phyloP scores from a whole-genome alignment of 139 green algal species.

The Haematococcus lacustris region DNA sequence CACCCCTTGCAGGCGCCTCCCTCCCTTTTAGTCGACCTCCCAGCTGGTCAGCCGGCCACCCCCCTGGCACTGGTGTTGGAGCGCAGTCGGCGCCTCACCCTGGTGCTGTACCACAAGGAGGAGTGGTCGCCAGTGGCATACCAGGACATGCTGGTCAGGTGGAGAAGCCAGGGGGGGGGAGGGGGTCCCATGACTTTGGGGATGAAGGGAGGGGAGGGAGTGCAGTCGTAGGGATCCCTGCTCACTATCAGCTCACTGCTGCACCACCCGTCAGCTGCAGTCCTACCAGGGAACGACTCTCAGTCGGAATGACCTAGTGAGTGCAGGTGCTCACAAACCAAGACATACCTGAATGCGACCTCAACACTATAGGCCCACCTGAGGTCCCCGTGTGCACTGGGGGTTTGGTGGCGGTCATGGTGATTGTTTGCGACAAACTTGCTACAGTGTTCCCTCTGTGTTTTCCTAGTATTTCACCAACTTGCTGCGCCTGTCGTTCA shows the following conservation, averaged over 20 bases:
- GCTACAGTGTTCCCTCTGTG: neutral
- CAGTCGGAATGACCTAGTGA: neutral
- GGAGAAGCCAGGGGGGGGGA: too few species aligned
- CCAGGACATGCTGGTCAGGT: neutral
- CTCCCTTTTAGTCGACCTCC: conserved; percentile 10
- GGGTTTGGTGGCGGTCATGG: neutral
- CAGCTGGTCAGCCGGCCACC: neutral
- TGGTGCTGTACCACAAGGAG: conserved; percentile 71
- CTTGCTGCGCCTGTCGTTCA: neutral
- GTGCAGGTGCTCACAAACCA: too few species aligned
- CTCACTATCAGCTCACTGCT: too few species aligned
- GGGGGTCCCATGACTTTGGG: too few species aligned
- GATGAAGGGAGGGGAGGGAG: too few species aligned
- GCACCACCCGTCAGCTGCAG: too few species aligned
- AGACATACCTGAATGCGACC: too few species aligned
- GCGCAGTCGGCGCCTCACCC: conserved; percentile 64
- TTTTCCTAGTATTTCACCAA: neutral
- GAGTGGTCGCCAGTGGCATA: conserved; percentile 17
- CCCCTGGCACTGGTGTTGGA: conserved; percentile 63
- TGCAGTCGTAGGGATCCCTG: too few species aligned
- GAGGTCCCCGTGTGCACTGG: too few species aligned
- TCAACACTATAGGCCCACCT: too few species aligned
- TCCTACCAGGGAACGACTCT: too few species aligned
- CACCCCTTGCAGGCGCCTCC: conserved; percentile 8
- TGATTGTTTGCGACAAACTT: neutral